Base-by-base conservation (phyloP, 768 basidiomycete species). In the Tricholoma hemisulphureum region DNA sequence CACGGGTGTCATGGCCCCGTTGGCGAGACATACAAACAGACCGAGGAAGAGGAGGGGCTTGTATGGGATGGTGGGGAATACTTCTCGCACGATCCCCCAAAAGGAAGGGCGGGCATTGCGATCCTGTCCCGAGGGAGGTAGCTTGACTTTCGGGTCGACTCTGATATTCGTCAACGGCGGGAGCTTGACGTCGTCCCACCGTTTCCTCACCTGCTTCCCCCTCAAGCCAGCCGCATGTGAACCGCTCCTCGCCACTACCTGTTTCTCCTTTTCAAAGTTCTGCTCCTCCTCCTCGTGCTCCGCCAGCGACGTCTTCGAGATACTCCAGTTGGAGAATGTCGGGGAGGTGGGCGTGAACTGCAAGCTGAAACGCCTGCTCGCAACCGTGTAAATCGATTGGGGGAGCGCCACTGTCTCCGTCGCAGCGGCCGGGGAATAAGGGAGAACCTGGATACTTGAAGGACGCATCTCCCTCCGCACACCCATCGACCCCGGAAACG, bases 1-100 rank as follows among this genome's bases (percentile, higher is more conserved):
- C 41, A 98, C 57, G 2, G 97, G 96, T 0, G 94, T 97, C 78
- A 90, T 85, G 3, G 90, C 81, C 21, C 97, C 96, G 63, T 85
- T 89, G 53, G 83, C 70, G 39, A 93, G 60, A 57, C 88, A 87
- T n/a, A 83, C 66, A 56, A 85, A 2, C 21, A 96, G 76, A 14
- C 95, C 95, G 51, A 91, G 29, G 68, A 85, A 64, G 58, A 97
- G 71, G 37, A 91, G 61, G 4, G 79, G 77, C 65, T 95, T 97
- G 67, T 81, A 69, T 0, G 95, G 94, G 24, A 97, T 74, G 0
- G 83, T 84, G 2, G 88, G 89, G 68, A 84, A 88, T 58, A 88
- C 77, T 6, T 71, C 73, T 56, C 81, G 80, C 13, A 88, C 62
- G 23, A 87, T 79, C 0, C 65, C 58, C 71, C 78, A 77, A 63